Conservation (phyloP, 2,329 filamentous ascomycete genomes). For the Teratosphaeria zuluensis region DNA sequence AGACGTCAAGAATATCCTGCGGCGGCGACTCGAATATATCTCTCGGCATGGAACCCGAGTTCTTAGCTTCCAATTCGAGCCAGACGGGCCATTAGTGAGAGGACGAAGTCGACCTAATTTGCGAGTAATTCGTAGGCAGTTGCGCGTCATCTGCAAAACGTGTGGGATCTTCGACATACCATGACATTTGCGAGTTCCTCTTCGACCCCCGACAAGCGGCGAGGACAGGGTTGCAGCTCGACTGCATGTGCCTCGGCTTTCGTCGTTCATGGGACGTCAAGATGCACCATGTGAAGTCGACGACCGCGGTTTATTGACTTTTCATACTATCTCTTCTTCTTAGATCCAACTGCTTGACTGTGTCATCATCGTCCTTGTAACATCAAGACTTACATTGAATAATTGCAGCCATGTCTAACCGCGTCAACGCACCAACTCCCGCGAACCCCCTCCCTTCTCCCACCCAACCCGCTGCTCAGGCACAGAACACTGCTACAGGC, state of each 20-base stretch:
- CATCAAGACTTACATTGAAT: not conserved
- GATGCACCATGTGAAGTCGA: not conserved
- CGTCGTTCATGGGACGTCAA: not conserved
- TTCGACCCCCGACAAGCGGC: not conserved
- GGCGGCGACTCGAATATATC: not conserved
- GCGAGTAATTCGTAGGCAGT: not conserved
- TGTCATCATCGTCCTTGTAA: not conserved
- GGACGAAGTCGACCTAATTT: not conserved
- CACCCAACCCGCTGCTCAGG: conserved; percentile 9
- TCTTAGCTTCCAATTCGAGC: not conserved
- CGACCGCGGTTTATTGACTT: not conserved
- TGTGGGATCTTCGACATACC: not conserved
- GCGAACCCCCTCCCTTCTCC: conserved; percentile 14
- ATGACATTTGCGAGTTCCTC: not conserved
- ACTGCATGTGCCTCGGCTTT: not conserved
- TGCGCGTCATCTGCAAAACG: not conserved
- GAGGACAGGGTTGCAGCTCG: not conserved
- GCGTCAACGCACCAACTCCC: conserved; percentile 13
- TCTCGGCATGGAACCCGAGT: not conserved
- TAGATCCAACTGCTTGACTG: not conserved
- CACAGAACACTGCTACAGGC: conserved; percentile 6
- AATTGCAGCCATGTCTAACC: conserved; percentile 12
- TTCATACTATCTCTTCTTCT: not conserved
- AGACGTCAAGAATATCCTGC: not conserved
- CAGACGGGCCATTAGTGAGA: not conserved